Percentiles rank a stretch among this genome's conserved stretches.
Evolutionary conservation across 768 basidiomycete genomes (phyloP).

Genomic region (Tylopilus cervinicoccineus): DNA sequence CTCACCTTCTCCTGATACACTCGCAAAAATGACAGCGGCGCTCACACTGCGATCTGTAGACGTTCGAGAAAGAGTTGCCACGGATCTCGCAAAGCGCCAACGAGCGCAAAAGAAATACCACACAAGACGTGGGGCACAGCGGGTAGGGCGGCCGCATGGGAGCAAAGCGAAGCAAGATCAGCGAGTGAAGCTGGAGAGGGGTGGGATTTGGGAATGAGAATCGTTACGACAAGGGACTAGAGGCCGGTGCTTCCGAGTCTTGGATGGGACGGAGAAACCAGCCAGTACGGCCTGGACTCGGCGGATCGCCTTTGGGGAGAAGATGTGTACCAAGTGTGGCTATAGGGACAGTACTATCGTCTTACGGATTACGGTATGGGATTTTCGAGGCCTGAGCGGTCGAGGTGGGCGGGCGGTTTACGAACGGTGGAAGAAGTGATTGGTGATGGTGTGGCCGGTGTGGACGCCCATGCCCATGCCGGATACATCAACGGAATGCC

Average conservation of each 20-base stretch:
- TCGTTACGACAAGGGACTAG: conserved; percentile 14
- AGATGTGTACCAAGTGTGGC: conserved; percentile 7
- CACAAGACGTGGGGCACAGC: conserved; percentile 60
- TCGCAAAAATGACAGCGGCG: conserved; percentile 40
- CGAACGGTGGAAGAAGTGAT: conserved; percentile 10
- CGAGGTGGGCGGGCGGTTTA: neutral
- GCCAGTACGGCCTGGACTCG: neutral
- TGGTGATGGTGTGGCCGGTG: conserved; percentile 1
- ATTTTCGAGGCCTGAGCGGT: neutral
- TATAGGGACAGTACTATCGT: conserved; percentile 13
- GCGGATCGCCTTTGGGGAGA: neutral
- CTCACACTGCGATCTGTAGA: conserved; percentile 35
- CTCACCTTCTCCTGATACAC: conserved; percentile 40
- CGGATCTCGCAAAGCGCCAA: conserved; percentile 58
- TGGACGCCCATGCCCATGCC: conserved; percentile 30
- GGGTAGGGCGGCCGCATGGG: conserved; percentile 67
- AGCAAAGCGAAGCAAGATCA: conserved; percentile 84
- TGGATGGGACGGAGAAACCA: conserved; percentile 6
- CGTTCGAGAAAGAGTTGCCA: conserved; percentile 57
- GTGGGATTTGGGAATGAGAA: conserved; percentile 57
- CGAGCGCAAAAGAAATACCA: conserved; percentile 75
- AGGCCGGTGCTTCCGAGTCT: neutral
- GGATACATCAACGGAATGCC: conserved; percentile 31
- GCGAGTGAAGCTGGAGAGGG: conserved; percentile 55
- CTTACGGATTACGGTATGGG: conserved; percentile 16